These are phyloP conservation scores for Wolfiporia cocos DNA, from an alignment of 1,284 basidiomycete genomes.

Conservation along the genomic window DNA sequence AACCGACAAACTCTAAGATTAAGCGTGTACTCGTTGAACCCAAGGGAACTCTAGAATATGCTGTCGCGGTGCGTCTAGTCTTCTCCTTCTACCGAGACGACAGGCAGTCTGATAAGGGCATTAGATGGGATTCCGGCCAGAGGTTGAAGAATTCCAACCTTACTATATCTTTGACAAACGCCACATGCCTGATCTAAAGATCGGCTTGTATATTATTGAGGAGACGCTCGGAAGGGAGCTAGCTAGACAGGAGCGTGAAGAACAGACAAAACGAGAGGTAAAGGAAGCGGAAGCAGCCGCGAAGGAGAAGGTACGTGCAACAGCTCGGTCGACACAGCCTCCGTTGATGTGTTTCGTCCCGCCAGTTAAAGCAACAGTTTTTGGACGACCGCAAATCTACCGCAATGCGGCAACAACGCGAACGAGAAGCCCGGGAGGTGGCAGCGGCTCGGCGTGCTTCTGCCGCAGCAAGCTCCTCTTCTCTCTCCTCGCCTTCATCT, in stretches of 20 bases:
- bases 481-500: slow-evolving; percentile 2
- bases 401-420: slow-evolving; percentile 46
- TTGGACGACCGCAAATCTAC: slow-evolving; percentile 67
- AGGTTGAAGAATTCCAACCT: slow-evolving; percentile 44
- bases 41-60: slow-evolving; percentile 74
- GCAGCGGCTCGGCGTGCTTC: slow-evolving; percentile 9
- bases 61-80: slow-evolving; percentile 49
- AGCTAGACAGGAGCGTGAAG: slow-evolving; percentile 46
- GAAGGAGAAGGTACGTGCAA: slow-evolving; percentile 40
- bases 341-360: slow-evolving; percentile 6
- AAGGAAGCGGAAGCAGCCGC: slow-evolving; percentile 50
- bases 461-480: slow-evolving; percentile 7
- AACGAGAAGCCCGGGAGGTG: slow-evolving; percentile 41
- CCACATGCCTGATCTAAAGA: slow-evolving; percentile 46
- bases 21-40: slow-evolving; percentile 52
- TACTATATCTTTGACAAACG: slow-evolving; percentile 56
- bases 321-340: background rate
- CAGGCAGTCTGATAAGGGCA: background rate
- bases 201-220: slow-evolving; percentile 57
- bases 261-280: slow-evolving; percentile 40
- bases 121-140: slow-evolving; percentile 66
- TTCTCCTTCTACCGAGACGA: background rate
- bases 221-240: slow-evolving; percentile 52
- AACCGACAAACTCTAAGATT: slow-evolving; percentile 66
- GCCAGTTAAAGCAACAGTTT: slow-evolving; percentile 64